These are phyloP conservation scores for Phytophthora chlamydospora DNA, from an alignment of 352 stramenopile species.

Conservation along the genomic window DNA sequence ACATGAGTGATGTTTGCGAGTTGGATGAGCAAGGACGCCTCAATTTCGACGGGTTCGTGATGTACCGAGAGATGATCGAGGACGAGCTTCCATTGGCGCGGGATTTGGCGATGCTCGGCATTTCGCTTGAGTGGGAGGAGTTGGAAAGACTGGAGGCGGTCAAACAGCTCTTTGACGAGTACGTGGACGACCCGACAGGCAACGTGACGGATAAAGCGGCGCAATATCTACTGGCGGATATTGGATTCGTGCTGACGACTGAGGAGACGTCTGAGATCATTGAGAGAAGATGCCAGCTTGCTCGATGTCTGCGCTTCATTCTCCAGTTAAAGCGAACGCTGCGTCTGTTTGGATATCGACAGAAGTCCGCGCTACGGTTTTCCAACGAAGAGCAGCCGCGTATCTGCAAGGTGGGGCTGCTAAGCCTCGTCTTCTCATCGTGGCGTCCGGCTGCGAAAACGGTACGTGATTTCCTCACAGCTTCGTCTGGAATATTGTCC, in stretches of 20 bases:
- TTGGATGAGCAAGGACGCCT: constrained; percentile 43
- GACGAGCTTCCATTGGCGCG: constrained; percentile 38
- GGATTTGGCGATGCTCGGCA: constrained; percentile 50
- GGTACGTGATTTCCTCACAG: constrained; percentile 24
- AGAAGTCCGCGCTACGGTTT: constrained; percentile 51
- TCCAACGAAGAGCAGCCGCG: constrained; percentile 47
- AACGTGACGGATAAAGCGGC: constrained; percentile 39
- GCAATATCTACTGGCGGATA: constrained; percentile 64
- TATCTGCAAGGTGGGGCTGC: constrained; percentile 52
- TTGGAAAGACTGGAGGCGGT: constrained; percentile 28
- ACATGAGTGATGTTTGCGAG: constrained; percentile 62
- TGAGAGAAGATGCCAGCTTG: constrained; percentile 40
- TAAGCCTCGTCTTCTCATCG: constrained; percentile 53
- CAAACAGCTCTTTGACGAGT: constrained; percentile 51
- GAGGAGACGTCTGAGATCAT: constrained; percentile 50
- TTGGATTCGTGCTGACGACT: constrained; percentile 34
- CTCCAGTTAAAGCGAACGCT: constrained; percentile 56
- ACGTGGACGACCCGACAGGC: constrained; percentile 41
- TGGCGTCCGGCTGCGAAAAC: constrained; percentile 47
- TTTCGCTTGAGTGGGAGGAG: constrained; percentile 50
- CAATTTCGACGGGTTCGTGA: constrained; percentile 65
- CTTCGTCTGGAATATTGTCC: not conserved
- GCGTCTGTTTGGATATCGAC: constrained; percentile 69
- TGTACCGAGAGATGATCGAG: constrained; percentile 60
- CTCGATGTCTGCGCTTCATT: constrained; percentile 51